Base-by-base conservation (phyloP, 768 basidiomycete genomes). In the Sarcomyxa edulis region DNA sequence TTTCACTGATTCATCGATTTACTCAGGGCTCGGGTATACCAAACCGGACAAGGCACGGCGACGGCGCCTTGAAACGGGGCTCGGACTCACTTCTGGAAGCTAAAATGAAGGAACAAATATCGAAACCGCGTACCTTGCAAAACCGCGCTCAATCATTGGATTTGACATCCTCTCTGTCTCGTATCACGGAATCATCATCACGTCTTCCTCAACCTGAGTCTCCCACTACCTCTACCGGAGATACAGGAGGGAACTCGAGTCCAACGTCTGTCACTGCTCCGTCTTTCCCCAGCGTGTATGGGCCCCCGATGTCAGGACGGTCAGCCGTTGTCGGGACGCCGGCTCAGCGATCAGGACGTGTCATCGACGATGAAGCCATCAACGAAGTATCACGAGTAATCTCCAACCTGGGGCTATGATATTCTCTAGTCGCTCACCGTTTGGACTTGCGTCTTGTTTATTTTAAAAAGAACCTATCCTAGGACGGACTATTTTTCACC, bases 91-190 rank as follows among this genome's bases (percentile, higher is more conserved):
- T 89, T 28, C 67, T 90, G 15, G 87, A 91, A 51, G 78, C 87
- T 26, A 92, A 92, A 56, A 57, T 92, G 31, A 88, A 84, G 61
- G 85, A 87, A 43, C 83, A 82, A 47, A 62, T 70, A 44, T 67
- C 71, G 23, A 89, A 89, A 61, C 86, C 87, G 4, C 82, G 89
- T 33, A 84, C 87, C 4, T 64, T 91, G 45, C 81, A 81, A 45
- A 89, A 89, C 49, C 84, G 91, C 12, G 91, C 91, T 0, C 91
- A 94, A 56, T 89, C 85, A 4, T 79, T 95, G 32, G 91, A 95
- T 55, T 65, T 95, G 47, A 90, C 86, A 0, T 79, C 79, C 48
- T 91, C 90, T 5, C 71, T 92, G 21, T 81, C 80, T n/a, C 81
- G 80, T 38, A 88, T 90, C 48, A 78, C 80, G 4, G 88, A 88